Evolutionary conservation across 768 basidiomycete genomes (phyloP).

Genomic region (Russula griseocarnosa): DNA sequence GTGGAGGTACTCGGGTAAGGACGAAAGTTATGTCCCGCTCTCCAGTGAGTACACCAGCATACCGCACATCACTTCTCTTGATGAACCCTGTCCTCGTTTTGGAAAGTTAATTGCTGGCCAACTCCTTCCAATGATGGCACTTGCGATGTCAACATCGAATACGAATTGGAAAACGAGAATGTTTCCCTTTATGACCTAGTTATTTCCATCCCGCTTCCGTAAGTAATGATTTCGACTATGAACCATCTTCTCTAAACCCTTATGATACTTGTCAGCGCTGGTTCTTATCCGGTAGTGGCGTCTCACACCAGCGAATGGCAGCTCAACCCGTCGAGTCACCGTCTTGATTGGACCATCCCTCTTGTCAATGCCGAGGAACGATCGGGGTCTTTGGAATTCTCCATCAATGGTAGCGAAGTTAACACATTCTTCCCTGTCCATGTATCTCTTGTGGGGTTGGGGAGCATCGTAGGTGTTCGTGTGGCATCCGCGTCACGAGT

Average conservation of each 20-base stretch:
- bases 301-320: constrained; percentile 77
- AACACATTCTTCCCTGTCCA: constrained; percentile 90
- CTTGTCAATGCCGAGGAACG: constrained; percentile 57
- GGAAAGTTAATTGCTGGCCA: constrained; percentile 93
- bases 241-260: not conserved
- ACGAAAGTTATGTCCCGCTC: constrained; percentile 87
- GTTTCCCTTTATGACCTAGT: constrained; percentile 78
- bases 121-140: constrained; percentile 88
- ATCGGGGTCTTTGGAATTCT: constrained; percentile 89
- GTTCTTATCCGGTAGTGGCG: constrained; percentile 81
- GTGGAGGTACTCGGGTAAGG: constrained; percentile 88
- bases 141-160: constrained; percentile 93
- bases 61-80: not conserved
- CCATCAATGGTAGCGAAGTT: constrained; percentile 75
- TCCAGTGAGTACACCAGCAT: constrained; percentile 59
- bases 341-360: constrained; percentile 82
- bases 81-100: not conserved
- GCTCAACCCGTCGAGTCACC: constrained; percentile 72
- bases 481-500: constrained; percentile 57
- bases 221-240: constrained; percentile 36
- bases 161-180: constrained; percentile 85
- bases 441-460: constrained; percentile 74
- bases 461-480: constrained; percentile 73
- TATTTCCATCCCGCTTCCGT: constrained; percentile 94
- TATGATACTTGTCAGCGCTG: constrained; percentile 45